These are phyloP conservation scores for Nyssa sinensis DNA, from an alignment of 148 eudicot species.

Conservation along the genomic window DNA sequence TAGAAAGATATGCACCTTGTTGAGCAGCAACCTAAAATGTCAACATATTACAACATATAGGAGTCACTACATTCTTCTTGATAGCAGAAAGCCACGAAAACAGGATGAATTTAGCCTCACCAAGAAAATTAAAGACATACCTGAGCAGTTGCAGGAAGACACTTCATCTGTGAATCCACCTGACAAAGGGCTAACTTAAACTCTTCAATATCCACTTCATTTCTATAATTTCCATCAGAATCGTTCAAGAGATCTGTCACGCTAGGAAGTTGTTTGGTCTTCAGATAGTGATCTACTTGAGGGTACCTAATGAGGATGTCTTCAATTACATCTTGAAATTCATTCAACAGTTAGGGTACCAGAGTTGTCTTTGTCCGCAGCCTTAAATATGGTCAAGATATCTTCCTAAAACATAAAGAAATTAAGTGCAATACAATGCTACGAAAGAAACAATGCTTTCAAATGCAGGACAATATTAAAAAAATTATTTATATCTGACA, in stretches of 20 bases:
- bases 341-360: constrained; percentile 70
- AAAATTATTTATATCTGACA: too few relatives aligned
- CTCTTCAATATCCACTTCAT: constrained; percentile 68
- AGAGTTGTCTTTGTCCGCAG: constrained; percentile 69
- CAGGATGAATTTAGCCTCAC: not conserved
- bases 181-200: constrained; percentile 67
- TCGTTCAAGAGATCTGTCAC: constrained; percentile 53
- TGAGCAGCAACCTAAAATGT: constrained; percentile 70
- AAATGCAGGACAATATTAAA: too few relatives aligned
- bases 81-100: not conserved
- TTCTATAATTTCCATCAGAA: constrained; percentile 45
- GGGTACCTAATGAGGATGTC: constrained; percentile 74
- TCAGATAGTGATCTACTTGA: constrained; percentile 68
- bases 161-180: constrained; percentile 80
- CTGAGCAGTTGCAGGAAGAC: constrained; percentile 96
- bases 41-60: constrained; percentile 4
- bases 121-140: constrained; percentile 27
- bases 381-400: constrained; percentile 64
- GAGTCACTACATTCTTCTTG: not conserved
- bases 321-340: constrained; percentile 59
- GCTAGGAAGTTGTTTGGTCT: constrained; percentile 56
- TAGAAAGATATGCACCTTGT: constrained; percentile 66
- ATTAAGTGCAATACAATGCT: not conserved
- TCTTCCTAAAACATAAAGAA: constrained; percentile 62
- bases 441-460: not conserved